Evolutionary conservation across 345 rosid species (phyloP).

Genomic region (Linum lewisii): DNA sequence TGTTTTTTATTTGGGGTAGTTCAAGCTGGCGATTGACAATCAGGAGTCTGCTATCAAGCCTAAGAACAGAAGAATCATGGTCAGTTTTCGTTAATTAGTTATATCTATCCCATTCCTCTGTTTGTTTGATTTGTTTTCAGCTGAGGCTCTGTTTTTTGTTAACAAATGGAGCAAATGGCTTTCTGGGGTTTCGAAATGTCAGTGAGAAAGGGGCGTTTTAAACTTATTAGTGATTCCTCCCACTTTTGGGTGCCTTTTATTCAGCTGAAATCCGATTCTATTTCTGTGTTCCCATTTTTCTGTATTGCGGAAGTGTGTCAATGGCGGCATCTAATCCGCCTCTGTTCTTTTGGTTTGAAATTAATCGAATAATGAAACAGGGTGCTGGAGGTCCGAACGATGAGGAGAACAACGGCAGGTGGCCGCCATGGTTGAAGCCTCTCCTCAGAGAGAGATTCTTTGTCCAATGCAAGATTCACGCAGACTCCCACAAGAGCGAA

Average conservation of each 20-base stretch:
- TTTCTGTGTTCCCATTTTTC: background rate
- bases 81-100: conserved; percentile 6
- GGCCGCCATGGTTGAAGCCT: conserved; percentile 62
- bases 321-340: no score
- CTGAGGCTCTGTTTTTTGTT: no score
- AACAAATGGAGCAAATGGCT: background rate
- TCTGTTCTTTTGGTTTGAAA: background rate
- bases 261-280: no score
- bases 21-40: conserved; percentile 77
- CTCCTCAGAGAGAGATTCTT: conserved; percentile 44
- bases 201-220: no score
- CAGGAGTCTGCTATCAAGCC: conserved; percentile 69
- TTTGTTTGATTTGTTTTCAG: background rate
- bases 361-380: conserved; percentile 10
- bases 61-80: conserved; percentile 77
- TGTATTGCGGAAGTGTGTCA: background rate
- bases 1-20: background rate
- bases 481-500: conserved; percentile 54
- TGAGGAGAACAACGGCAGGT: conserved; percentile 19
- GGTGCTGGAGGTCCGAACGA: conserved; percentile 53
- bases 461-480: conserved; percentile 45
- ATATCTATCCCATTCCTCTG: background rate
- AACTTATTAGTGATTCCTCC: no score
- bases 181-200: background rate
- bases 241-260: no score